Evolutionary conservation across 345 rosid genomes (phyloP).

Genomic region (Lepidium sativum): DNA sequence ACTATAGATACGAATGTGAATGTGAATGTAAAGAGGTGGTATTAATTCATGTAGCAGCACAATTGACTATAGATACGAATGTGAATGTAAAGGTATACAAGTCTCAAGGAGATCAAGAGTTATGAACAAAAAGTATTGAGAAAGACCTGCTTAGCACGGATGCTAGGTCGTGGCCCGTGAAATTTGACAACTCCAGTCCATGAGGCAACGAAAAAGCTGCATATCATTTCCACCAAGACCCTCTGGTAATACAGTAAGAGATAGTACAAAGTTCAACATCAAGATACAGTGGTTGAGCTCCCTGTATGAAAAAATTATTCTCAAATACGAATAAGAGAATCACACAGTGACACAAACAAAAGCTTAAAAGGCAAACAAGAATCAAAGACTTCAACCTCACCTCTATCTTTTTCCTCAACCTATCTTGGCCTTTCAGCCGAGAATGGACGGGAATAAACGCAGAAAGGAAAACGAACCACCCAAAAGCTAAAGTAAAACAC

Average conservation of each 20-base stretch:
- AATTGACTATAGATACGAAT: no score
- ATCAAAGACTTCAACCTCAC: conserved; percentile 36
- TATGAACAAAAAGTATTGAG: no score
- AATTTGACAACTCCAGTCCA: conserved; percentile 98
- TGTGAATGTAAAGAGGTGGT: no score
- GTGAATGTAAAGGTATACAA: no score
- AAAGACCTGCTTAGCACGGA: no score
- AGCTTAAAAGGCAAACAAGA: background rate
- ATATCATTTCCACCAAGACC: conserved; percentile 88
- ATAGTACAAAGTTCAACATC: background rate
- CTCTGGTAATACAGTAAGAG: conserved; percentile 40
- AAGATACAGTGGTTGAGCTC: background rate
- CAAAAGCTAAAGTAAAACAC: conserved; percentile 63
- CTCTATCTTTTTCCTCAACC: conserved; percentile 71
- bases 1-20: no score
- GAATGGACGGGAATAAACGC: conserved; percentile 60
- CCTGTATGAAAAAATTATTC: background rate
- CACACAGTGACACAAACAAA: background rate
- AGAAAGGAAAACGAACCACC: conserved; percentile 85
- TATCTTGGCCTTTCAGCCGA: conserved; percentile 68
- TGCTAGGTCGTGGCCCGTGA: conserved; percentile 96
- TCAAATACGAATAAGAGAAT: background rate
- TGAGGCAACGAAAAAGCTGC: conserved; percentile 98
- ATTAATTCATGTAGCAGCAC: no score
- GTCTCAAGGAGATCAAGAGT: no score